Percentiles rank a stretch among this genome's conserved stretches.
These are phyloP conservation scores for Aspergillus quadrilineatus DNA, from an alignment of 2,329 filamentous ascomycete species.

Conservation along the genomic window DNA sequence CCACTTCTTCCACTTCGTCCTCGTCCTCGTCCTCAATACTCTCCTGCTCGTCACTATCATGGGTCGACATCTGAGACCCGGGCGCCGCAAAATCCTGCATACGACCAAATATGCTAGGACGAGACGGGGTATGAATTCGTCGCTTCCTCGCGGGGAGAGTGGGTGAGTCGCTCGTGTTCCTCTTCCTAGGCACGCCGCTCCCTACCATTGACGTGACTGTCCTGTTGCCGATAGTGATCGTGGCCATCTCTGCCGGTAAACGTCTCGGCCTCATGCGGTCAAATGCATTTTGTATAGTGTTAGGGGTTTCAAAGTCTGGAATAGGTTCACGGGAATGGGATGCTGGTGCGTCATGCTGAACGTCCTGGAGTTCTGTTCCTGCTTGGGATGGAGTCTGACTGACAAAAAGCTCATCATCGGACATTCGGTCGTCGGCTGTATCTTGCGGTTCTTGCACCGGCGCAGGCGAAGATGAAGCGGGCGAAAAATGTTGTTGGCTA, in stretches of 20 bases:
- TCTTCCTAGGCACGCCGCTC: slow-evolving; percentile 45
- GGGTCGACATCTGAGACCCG: slow-evolving; percentile 42
- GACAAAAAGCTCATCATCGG: slow-evolving; percentile 12
- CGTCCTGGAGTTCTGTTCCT: slow-evolving; percentile 8
- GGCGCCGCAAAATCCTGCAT: slow-evolving; percentile 57
- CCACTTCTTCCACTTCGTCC: slow-evolving; percentile 18
- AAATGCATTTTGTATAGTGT: slow-evolving; percentile 60
- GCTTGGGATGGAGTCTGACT: slow-evolving; percentile 1
- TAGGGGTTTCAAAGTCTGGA: slow-evolving; percentile 34
- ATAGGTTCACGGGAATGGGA: not conserved
- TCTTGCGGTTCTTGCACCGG: not conserved
- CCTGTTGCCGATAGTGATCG: slow-evolving; percentile 70
- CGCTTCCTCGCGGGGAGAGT: slow-evolving; percentile 36
- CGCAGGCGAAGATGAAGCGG: slow-evolving; percentile 1
- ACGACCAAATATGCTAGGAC: slow-evolving; percentile 44
- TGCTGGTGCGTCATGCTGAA: slow-evolving; percentile 9
- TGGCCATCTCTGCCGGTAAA: slow-evolving; percentile 63
- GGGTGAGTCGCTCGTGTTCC: slow-evolving; percentile 27
- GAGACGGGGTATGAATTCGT: slow-evolving; percentile 38
- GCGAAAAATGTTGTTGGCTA: slow-evolving; percentile 1
- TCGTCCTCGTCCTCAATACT: slow-evolving; percentile 15
- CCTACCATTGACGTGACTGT: slow-evolving; percentile 67
- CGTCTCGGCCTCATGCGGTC: slow-evolving; percentile 65
- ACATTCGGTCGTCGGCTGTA: not conserved
- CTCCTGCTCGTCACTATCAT: slow-evolving; percentile 17